A percentile compares a stretch with the other conserved stretches of the same genome.
Evolutionary conservation across 306 rosid species (phyloP).

Genomic region (Vigna nakashimae): DNA sequence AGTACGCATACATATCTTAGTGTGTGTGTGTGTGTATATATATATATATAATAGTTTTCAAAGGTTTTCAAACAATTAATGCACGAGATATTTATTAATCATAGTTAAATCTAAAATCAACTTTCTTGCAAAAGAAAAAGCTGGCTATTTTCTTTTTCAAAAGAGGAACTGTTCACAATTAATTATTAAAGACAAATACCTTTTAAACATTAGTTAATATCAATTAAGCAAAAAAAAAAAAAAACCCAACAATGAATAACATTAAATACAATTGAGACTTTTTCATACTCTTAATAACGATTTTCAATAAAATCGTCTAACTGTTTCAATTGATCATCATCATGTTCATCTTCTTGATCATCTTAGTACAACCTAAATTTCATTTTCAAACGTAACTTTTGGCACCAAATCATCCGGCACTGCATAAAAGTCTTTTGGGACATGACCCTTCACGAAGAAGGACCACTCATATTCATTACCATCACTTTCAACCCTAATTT

Average conservation of each 20-base stretch:
- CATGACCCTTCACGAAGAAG: constrained; percentile 22
- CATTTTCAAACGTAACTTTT: constrained; percentile 36
- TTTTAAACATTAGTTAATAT: neutral
- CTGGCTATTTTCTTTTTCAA: too few relatives aligned
- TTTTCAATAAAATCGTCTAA: constrained; percentile 8
- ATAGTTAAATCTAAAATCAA: neutral
- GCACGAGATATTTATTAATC: neutral
- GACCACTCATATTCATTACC: constrained; percentile 42
- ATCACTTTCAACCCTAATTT: constrained; percentile 30
- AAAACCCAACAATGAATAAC: neutral
- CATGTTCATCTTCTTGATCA: neutral
- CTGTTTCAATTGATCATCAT: constrained; percentile 7
- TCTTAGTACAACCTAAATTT: constrained; percentile 2
- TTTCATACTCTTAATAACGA: neutral
- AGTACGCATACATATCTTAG: neutral
- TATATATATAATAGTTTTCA: neutral
- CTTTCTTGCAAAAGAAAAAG: neutral
- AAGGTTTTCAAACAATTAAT: neutral
- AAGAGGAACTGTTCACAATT: neutral
- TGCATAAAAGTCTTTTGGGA: constrained; percentile 40
- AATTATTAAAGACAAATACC: neutral
- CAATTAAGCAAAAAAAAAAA: neutral
- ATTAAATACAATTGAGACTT: neutral
- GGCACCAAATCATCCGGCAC: constrained; percentile 43
- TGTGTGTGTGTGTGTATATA: too few relatives aligned